phyloP scores from a whole-genome alignment of 2,329 filamentous ascomycete species.

The Diaporthe australafricana region DNA sequence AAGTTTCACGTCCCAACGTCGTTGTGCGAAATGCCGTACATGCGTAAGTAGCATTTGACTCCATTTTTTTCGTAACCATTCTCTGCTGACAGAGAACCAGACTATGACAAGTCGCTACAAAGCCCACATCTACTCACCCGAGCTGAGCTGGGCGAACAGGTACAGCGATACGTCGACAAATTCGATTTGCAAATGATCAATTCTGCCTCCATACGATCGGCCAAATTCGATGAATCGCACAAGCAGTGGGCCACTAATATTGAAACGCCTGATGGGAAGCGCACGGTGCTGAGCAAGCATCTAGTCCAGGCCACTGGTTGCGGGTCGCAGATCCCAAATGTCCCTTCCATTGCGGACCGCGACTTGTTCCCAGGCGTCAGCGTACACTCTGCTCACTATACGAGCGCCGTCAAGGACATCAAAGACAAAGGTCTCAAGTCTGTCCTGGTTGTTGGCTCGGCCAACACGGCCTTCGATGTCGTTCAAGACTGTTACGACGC shows the following conservation, averaged over 20 bases:
- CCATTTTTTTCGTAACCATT: background rate
- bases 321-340: constrained; percentile 51
- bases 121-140: constrained; percentile 55
- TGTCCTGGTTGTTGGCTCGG: constrained; percentile 51
- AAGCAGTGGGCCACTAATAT: constrained; percentile 52
- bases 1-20: constrained; percentile 52
- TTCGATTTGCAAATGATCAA: constrained; percentile 61
- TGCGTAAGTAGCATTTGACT: constrained; percentile 36
- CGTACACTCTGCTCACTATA: constrained; percentile 57
- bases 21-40: constrained; percentile 50
- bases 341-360: constrained; percentile 53
- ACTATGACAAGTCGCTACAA: constrained; percentile 52
- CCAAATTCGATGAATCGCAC: background rate
- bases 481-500: constrained; percentile 48
- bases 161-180: constrained; percentile 57
- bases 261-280: constrained; percentile 38
- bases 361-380: constrained; percentile 54
- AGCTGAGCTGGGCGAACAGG: constrained; percentile 60
- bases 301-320: constrained; percentile 61
- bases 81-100: constrained; percentile 30
- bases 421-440: constrained; percentile 31
- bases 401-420: constrained; percentile 49
- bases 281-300: constrained; percentile 52
- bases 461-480: constrained; percentile 56
- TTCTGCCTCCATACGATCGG: constrained; percentile 49